Conservation (phyloP, 345 rosid genomes). For the Toxicodendron radicans region DNA sequence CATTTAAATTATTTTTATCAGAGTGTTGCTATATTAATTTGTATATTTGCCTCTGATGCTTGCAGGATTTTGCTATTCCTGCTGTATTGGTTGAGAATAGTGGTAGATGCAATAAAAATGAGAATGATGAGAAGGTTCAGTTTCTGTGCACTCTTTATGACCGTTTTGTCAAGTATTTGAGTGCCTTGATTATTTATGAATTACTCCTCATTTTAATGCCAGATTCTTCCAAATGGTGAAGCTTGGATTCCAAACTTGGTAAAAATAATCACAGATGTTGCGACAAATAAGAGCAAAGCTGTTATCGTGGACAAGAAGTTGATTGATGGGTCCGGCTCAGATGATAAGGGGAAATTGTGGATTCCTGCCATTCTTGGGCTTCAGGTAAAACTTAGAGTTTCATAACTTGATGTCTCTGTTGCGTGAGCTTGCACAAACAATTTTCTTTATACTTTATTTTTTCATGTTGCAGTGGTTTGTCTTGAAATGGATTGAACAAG, state of each 20-base stretch:
- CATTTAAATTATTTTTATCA: not conserved
- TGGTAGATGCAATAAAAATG: slow-evolving; percentile 86
- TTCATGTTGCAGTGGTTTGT: slow-evolving; percentile 56
- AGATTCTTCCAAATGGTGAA: slow-evolving; percentile 72
- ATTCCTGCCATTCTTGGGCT: slow-evolving; percentile 59
- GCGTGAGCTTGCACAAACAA: slow-evolving; percentile 2
- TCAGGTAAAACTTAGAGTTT: slow-evolving; percentile 47
- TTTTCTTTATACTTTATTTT: not conserved
- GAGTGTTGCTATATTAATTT: not conserved
- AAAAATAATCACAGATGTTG: slow-evolving; percentile 55
- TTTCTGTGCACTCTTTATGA: slow-evolving; percentile 9
- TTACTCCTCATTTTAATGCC: slow-evolving; percentile 15
- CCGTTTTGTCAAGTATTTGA: not conserved
- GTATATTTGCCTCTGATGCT: slow-evolving; percentile 14
- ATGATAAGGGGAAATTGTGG: slow-evolving; percentile 60
- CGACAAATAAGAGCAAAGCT: slow-evolving; percentile 58
- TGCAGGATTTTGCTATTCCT: slow-evolving; percentile 50
- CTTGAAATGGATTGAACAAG: slow-evolving; percentile 57
- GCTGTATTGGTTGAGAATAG: slow-evolving; percentile 80
- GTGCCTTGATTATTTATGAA: slow-evolving; percentile 10
- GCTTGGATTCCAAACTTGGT: slow-evolving; percentile 73
- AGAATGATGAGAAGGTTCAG: slow-evolving; percentile 66
- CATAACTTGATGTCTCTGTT: slow-evolving; percentile 11
- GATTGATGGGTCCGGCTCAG: slow-evolving; percentile 68
- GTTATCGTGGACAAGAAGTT: slow-evolving; percentile 64